Base-by-base conservation (phyloP, 176 grass and related monocot genomes). In the Saccharum officinarum region DNA sequence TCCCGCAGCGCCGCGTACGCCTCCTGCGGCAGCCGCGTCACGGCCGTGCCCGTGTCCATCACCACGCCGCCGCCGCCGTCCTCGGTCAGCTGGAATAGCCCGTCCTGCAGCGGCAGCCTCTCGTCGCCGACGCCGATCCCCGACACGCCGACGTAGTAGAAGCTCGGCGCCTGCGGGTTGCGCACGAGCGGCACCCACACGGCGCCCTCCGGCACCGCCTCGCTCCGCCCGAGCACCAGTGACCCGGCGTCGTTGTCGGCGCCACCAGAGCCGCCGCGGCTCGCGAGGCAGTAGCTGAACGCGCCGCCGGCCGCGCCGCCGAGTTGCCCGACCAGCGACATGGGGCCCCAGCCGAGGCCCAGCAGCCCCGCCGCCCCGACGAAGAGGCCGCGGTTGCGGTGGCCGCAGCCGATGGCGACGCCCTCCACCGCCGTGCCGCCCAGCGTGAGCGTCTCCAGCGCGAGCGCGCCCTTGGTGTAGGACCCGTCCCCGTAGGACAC, bases 31-130 rank as follows among this genome's bases (percentile, higher is more conserved):
- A 95, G 89, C 15, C 93, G 75, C 15, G 93, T 94, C 26, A 95
- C 88, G 7, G 93, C 91, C n/a, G 96, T 98, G 42, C 93, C 93
- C 30, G 93, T 98, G 93, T 98, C 96, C 96, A 98, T 88, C 20
- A 98, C 93, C 22, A 94, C 83, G 22, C 93, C 96, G 20, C 96
- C 96, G 22, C 60, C 82, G 20, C 91, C 96, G 62, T 95, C 91
- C 6, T 92, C 96, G 14, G 42, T 75, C 15, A 95, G 89, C 86
- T 74, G 86, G 92, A 98, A 98, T 39, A 94, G 75, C n/a, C 82
- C 86, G 22, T 85, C 89, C 20, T 70, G 33, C 17, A 98, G 77
- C 30, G 86, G 78, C 37, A 98, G 79, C 81, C 78, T 45, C 30
- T 57, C 75, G 40, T 92, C 93, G 0, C 91, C 93, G 63, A 98